Base-by-base conservation (phyloP, 2,329 filamentous ascomycete genomes). In the Pseudogymnoascus sp. region DNA sequence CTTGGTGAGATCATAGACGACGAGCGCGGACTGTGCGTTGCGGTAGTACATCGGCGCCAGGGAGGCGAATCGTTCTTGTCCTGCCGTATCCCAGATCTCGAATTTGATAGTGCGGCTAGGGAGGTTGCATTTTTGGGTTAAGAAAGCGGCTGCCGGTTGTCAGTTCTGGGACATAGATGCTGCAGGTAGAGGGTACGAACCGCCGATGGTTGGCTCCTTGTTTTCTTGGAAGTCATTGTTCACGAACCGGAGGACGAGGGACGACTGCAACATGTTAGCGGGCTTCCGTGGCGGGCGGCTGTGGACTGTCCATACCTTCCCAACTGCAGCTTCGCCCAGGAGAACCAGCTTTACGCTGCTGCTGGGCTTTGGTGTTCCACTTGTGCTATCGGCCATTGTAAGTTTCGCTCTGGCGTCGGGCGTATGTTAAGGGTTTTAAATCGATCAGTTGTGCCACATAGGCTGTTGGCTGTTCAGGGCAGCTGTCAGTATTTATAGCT, bases 221-320 rank as follows among this genome's bases (percentile, higher is more conserved):
- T 97, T 97, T 79, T 97, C 95, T 81, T 99, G 95, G 74, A 99
- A 99, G 78, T 97, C 93, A 80, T 99, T 95, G 84, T 97, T 97
- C 75, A 99, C 95, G 78, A 99, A 99, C 74, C 95, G 91, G 75
- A 99, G 84, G 67, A 99, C 95, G 64, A 99, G 87, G 53, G 95
- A 99, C 60, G 95, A 97, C 95, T 96, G 73, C 23, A 63, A 61
- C n/a, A 10, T 38, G 18, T 64, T 53, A 64, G 59, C 21, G 37
- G 12, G 31, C 14, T 5, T 44, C 28, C 10, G 11, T 21, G 25
- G 14, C 2, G 11, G 42, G 11, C 63, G 61, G 16, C 40, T 31
- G 12, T n/a, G 37, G 46, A 56, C 12, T 10, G 10, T 18, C 3
- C 12, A 42, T 81, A 96, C 95, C 89, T 99, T 99, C 85, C 95